Evolutionary conservation across 345 rosid species (phyloP).

Genomic region (Durio zibethinus): DNA sequence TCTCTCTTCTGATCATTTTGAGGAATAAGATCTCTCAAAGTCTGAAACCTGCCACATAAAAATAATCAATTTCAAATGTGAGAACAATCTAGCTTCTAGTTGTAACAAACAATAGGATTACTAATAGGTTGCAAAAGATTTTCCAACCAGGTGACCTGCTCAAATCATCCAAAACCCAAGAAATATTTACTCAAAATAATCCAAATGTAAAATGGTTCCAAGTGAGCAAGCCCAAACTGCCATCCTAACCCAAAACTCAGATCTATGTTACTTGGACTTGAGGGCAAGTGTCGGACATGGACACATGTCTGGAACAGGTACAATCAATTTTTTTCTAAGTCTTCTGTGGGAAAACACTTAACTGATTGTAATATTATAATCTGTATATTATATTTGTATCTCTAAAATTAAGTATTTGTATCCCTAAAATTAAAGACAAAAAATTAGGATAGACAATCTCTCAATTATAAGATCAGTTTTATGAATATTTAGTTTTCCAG

Average conservation of each 20-base stretch:
- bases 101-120: background rate
- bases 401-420: no score
- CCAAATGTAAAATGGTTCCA: background rate
- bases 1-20: conserved; percentile 80
- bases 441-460: no score
- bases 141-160: background rate
- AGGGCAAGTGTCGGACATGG: no score
- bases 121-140: background rate
- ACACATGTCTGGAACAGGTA: no score
- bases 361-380: no score
- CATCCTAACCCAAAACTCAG: background rate
- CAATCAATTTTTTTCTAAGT: no score
- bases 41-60: conserved; percentile 62
- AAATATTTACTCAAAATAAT: background rate
- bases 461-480: no score
- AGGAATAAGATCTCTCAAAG: conserved; percentile 75
- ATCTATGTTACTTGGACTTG: no score
- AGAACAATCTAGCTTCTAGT: background rate
- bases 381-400: no score
- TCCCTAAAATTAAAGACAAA: no score
- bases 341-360: no score
- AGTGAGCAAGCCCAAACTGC: background rate
- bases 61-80: conserved; percentile 5
- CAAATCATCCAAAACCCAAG: background rate
- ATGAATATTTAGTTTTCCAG: no score